Evolutionary conservation across 306 rosid species (phyloP), one percentile per base, ranked within the genome.

Genomic region (Castanea sativa): DNA sequence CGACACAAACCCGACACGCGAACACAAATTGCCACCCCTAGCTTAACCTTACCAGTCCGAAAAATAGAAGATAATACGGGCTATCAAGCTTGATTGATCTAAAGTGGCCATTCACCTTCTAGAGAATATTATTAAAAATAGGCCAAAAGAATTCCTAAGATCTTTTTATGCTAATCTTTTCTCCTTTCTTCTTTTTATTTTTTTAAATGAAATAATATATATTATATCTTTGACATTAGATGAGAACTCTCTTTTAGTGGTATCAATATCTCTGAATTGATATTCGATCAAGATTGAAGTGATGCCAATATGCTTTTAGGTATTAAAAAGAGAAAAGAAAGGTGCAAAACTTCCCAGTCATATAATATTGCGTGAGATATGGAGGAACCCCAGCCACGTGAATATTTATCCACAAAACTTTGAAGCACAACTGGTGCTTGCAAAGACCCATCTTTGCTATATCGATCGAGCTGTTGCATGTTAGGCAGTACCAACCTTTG

Each of bases 271-370:
- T 33, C 29, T 18, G 51, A 35, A 7, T 67, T 67, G 72, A 67
- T 67, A 35, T 67, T 67, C 72, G 29, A 18, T 35, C 51, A 67
- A 19, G 69, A 67, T 35, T 67, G 72, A 68, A 68, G 52, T 68
- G 72, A 68, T 68, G 52, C 72, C 72, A 11, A 10, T 5, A 14
- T 63, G 35, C 69, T 63, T 63, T 63, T 29, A 2, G 69, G 10
- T 27, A 29, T 63, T 25, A 63, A 63, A 63, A 14, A 7, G 15
- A 1, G 12, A 14, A 29, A 63, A 63, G 38, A 29, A 63, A 29
- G n/a, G 10, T 13, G 14, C 8, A 6, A 27, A 29, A 63, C 12
- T 63, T 63, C n/a, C 41, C 29, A 1, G 16, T 3, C 27, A 6
- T 29, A 11, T 60, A 27, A 1, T 29, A 63, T 63, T 29, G 69